Evolutionary conservation across 2,329 filamentous ascomycete species (phyloP), one percentile per base, ranked within the genome.

Genomic region (Aspergillus ruber): DNA sequence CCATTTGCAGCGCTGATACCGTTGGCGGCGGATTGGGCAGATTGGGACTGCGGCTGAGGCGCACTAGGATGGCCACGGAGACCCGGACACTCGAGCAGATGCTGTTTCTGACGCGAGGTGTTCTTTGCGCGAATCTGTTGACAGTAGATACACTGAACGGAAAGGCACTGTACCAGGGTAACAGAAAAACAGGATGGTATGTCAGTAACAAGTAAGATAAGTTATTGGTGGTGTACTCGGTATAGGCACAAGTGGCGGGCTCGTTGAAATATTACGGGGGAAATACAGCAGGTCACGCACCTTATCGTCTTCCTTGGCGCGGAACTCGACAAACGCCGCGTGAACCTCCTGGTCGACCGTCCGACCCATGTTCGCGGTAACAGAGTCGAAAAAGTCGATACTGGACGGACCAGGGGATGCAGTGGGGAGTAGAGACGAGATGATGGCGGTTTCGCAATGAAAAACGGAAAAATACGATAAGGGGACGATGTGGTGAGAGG

Each of bases 81-180:
- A 49, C 71, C 72, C 43, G 72, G 73, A 55, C 74, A 76, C 56
- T 75, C 73, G 48, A 74, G 72, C 15, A 76, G 62, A 57, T 76
- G 74, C 56, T 75, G 71, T 59, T 76, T 76, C 64, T 76, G 74
- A 51, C 74, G 72, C 50, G 71, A 74, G 47, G 74, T 76, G 56
- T 76, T 76, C 66, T 76, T 76, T 59, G 74, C 74, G 51, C 74
- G 70, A 49, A 75, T 75, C 60, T 75, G 73, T 57, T 76, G 73
- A 52, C 74, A 76, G 57, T 76, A 76, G 63, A 76, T 75, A 61
- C 74, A 76, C 65, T 76, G 74, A 18, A 75, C 74, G 40, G 73
- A 76, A 51, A 76, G 72, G 62, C 74, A 76, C 69, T 76, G 57
- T 40, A 57, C 44, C 46, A 39, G 44, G 44, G 43, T 25, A 53